These are phyloP conservation scores for Sergeia podlipaevii DNA, from an alignment of 208 protist genomes.

Conservation along the genomic window DNA sequence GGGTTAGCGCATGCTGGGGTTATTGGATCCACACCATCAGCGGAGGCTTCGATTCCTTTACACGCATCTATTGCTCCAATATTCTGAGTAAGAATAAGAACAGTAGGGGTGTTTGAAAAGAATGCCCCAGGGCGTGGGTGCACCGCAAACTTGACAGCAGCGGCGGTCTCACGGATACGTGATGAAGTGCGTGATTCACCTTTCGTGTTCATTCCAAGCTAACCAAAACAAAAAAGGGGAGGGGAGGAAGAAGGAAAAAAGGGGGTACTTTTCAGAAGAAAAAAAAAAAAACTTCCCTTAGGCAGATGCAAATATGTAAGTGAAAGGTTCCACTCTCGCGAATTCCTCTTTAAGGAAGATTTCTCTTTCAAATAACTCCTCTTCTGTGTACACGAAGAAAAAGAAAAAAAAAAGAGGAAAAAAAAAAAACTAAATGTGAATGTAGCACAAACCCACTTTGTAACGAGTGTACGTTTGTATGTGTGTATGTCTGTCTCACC, in stretches of 20 bases:
- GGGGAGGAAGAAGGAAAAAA: neutral
- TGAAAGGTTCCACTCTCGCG: neutral
- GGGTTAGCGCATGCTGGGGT: neutral
- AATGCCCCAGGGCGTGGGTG: too few relatives aligned
- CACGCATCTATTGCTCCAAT: constrained; percentile 54
- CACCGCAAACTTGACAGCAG: neutral
- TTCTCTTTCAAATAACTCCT: constrained; percentile 1
- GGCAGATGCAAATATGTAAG: neutral
- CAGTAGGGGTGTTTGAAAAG: neutral
- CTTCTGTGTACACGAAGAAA: neutral
- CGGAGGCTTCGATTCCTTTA: neutral
- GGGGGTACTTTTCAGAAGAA: neutral
- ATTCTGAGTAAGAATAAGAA: constrained; percentile 64
- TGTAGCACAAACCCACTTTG: too few relatives aligned
- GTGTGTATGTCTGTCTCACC: too few relatives aligned
- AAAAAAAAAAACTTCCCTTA: constrained; percentile 7
- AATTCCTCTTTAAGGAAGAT: neutral
- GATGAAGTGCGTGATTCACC: too few relatives aligned
- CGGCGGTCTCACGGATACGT: neutral
- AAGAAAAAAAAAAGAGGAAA: neutral
- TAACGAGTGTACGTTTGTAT: too few relatives aligned
- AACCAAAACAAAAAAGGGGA: neutral
- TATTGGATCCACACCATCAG: neutral
- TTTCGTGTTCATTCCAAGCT: too few relatives aligned
- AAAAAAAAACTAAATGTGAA: too few relatives aligned